A percentile compares a stretch with the other conserved stretches of the same genome.
phyloP scores from a whole-genome alignment of 176 grass and related monocot genomes.

The Ampelocalamus luodianensis region DNA sequence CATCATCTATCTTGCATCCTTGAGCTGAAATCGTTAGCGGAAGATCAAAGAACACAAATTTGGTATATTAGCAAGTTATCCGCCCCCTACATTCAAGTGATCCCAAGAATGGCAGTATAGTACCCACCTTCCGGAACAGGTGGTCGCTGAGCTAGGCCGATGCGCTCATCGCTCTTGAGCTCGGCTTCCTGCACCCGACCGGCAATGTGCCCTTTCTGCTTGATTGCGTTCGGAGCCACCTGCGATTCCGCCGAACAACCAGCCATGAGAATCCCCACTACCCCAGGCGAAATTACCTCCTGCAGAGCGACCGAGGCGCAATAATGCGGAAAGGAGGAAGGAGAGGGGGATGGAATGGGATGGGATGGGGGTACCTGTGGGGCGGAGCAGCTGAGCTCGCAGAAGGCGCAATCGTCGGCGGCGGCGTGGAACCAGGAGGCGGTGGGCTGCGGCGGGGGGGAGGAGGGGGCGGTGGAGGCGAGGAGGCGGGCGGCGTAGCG shows the following conservation, averaged over 20 bases:
- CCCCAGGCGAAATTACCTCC: background rate
- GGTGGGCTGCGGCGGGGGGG: conserved; percentile 30
- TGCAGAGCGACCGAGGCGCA: background rate
- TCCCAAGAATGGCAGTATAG: background rate
- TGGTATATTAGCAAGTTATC: background rate
- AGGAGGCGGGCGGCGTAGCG: conserved; percentile 65
- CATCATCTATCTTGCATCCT: conserved; percentile 12
- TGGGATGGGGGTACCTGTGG: conserved; percentile 38
- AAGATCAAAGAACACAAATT: conserved; percentile 3
- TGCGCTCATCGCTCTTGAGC: conserved; percentile 4
- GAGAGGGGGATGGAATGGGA: background rate
- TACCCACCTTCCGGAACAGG: conserved; percentile 45
- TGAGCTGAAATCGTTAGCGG: conserved; percentile 32
- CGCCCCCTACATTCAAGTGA: background rate
- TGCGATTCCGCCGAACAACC: conserved; percentile 28
- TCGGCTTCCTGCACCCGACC: conserved; percentile 9
- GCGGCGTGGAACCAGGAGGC: conserved; percentile 51
- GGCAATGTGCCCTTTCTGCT: conserved; percentile 46
- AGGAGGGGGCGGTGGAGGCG: conserved; percentile 19
- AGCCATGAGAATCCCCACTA: conserved; percentile 24
- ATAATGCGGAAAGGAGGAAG: conserved; percentile 36
- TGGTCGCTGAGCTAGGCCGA: background rate
- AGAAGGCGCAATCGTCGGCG: conserved; percentile 58
- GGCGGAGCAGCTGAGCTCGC: conserved; percentile 35
- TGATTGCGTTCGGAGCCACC: conserved; percentile 42